Percentiles rank a stretch among this genome's conserved stretches.
Conservation (phyloP, 139 green algal genomes). For the Chlorella ohadii region DNA sequence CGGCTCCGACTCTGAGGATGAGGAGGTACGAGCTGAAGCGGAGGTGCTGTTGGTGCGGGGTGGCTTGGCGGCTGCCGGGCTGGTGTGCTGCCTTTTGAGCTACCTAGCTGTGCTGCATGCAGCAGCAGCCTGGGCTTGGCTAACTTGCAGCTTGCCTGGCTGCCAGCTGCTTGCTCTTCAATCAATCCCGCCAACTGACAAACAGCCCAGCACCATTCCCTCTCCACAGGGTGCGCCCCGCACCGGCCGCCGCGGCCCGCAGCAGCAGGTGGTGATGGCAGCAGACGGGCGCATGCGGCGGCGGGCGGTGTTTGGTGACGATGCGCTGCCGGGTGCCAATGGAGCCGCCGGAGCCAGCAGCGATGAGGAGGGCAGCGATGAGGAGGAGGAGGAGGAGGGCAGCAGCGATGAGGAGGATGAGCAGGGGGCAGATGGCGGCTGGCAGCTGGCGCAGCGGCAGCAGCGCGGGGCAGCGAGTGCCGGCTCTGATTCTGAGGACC, state of each 20-base stretch:
- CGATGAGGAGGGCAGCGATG: slow-evolving; percentile 16
- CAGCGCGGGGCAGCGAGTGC: neutral
- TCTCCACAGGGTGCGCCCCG: neutral
- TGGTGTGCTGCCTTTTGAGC: too few species aligned
- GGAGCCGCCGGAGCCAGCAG: neutral
- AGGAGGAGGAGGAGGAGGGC: slow-evolving; percentile 6
- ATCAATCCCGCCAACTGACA: neutral
- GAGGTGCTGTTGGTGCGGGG: too few species aligned
- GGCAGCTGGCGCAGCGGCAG: slow-evolving; percentile 21
- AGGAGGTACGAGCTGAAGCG: too few species aligned
- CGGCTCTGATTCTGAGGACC: slow-evolving; percentile 4
- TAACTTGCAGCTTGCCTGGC: too few species aligned
- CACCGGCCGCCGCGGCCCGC: slow-evolving; percentile 20
- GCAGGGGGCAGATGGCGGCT: slow-evolving; percentile 30
- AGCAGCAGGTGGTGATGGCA: slow-evolving; percentile 7
- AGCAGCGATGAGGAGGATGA: slow-evolving; percentile 24
- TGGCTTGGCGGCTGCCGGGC: too few species aligned
- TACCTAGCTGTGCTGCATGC: too few species aligned
- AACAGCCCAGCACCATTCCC: neutral
- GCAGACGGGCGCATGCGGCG: slow-evolving; percentile 61
- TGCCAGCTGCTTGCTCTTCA: too few species aligned
- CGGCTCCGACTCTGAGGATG: slow-evolving; percentile 43
- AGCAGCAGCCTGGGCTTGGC: too few species aligned
- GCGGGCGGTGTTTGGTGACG: slow-evolving; percentile 59
- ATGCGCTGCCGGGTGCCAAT: neutral